Evolutionary conservation across 108 stramenopile species (phyloP), one percentile per base, ranked within the genome.

Genomic region (Skeletonema menzelii): DNA sequence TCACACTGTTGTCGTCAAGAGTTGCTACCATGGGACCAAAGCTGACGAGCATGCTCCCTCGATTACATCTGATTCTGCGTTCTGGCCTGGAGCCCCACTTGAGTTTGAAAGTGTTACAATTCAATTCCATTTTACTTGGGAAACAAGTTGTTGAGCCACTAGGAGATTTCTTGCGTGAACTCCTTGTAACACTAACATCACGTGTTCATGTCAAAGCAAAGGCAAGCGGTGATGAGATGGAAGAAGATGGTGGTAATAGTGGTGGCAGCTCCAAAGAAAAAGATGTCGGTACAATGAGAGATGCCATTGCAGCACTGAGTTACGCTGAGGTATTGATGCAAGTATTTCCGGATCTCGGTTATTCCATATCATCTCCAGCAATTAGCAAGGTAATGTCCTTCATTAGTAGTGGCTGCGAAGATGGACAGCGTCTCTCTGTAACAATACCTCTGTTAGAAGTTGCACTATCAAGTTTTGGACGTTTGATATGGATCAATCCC

Each of bases 21-120:
- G 24, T 77, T 24, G 30, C 63, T 5, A 77, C 72, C 3, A 73
- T 77, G 76, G 68, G 76, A n/a, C 32, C 46, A 56, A 56, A 53
- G 15, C 63, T 77, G 5, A 53, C 75, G n/a, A 64, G 38, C 30
- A 77, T 77, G 76, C 65, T 77, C 5, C 76, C 76, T 14, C 76
- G 76, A 34, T 72, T 77, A 15, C 53, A 72, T 19, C 1, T 24
- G 11, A 77, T 77, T 66, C 8, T 77, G 8, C 70, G 70, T 6
- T 65, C 76, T 42, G 66, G 64, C 5, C 65, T 58, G 42, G 76
- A 77, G 57, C 72, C 72, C 5, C 76, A 77, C 35, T 47, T 73
- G 44, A 72, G 70, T 28, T 42, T 77, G 72, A 77, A 77, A 31
- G 71, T 72, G 22, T 57, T 77, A 38, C 76, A 77, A 24, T 77